Conservation (phyloP, 306 rosid genomes). For the Medicago lupulina region DNA sequence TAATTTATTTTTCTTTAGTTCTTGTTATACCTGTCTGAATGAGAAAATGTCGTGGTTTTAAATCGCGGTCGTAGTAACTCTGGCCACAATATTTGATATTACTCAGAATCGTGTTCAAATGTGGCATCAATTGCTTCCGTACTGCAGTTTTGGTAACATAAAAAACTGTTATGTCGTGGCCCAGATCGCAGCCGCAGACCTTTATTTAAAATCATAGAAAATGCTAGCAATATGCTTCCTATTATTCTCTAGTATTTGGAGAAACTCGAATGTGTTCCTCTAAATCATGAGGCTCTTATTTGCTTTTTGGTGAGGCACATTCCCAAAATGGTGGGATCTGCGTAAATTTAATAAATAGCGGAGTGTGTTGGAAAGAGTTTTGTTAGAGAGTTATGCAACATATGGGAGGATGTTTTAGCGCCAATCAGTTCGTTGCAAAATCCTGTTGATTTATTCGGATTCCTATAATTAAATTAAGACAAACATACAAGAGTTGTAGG, state of each 20-base stretch:
- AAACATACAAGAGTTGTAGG: background rate
- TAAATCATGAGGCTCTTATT: background rate
- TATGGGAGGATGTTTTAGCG: background rate
- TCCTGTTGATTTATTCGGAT: background rate
- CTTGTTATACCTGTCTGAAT: constrained; percentile 11
- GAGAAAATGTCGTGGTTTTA: background rate
- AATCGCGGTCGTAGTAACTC: background rate
- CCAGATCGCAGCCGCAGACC: background rate
- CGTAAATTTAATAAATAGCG: background rate
- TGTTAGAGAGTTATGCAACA: background rate
- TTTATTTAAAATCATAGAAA: background rate
- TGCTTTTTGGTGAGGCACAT: background rate
- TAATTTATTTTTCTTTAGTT: constrained; percentile 5
- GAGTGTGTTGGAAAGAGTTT: background rate
- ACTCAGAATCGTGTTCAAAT: background rate
- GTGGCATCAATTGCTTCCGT: background rate
- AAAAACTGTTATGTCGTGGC: background rate
- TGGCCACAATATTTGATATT: background rate
- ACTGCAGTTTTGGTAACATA: background rate
- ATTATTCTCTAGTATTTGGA: background rate
- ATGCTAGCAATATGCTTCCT: background rate
- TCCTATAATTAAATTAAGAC: background rate
- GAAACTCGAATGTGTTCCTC: background rate
- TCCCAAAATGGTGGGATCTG: background rate
- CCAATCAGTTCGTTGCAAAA: background rate